phyloP scores from a whole-genome alignment of 2,329 filamentous ascomycete genomes.

The Aureobasidium sp. region DNA sequence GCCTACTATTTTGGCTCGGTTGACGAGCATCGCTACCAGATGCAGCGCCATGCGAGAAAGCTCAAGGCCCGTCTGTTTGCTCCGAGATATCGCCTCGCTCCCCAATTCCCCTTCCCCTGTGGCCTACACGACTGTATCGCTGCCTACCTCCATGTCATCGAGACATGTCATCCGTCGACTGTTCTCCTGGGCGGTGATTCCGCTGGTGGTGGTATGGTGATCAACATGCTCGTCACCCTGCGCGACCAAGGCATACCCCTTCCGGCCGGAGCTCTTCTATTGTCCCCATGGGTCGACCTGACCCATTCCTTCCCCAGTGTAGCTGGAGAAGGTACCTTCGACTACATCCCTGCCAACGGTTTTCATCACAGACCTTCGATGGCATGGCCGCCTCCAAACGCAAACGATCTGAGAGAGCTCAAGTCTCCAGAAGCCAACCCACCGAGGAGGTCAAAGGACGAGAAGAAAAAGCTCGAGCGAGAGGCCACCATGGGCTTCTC shows the following conservation, averaged over 20 bases:
- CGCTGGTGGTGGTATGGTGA: slow-evolving; percentile 82
- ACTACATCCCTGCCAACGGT: slow-evolving; percentile 82
- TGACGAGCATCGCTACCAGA: slow-evolving; percentile 95
- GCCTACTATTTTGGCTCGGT: slow-evolving; percentile 95
- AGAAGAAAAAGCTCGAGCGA: slow-evolving; percentile 15
- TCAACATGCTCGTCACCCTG: slow-evolving; percentile 70
- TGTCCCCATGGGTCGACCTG: slow-evolving; percentile 93
- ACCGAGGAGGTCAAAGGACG: neutral
- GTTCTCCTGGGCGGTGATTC: slow-evolving; percentile 81
- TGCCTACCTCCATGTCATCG: slow-evolving; percentile 76
- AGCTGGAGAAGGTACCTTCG: slow-evolving; percentile 61
- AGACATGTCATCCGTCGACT: slow-evolving; percentile 66
- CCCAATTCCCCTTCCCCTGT: slow-evolving; percentile 94
- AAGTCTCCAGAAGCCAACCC: neutral
- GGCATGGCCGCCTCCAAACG: slow-evolving; percentile 88
- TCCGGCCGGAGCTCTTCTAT: slow-evolving; percentile 81
- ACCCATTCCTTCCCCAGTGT: slow-evolving; percentile 94
- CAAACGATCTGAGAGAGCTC: slow-evolving; percentile 54
- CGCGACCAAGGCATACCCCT: slow-evolving; percentile 77
- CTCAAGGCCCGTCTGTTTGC: slow-evolving; percentile 85
- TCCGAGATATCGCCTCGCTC: slow-evolving; percentile 75
- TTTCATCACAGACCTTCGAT: slow-evolving; percentile 86
- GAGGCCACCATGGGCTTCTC: slow-evolving; percentile 34
- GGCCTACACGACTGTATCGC: slow-evolving; percentile 85
- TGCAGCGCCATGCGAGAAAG: slow-evolving; percentile 92